Percentiles rank a stretch among this genome's conserved stretches.
Evolutionary conservation across 805 yeast genomes (phyloP).

Genomic region (Monosporozyma servazzii): DNA sequence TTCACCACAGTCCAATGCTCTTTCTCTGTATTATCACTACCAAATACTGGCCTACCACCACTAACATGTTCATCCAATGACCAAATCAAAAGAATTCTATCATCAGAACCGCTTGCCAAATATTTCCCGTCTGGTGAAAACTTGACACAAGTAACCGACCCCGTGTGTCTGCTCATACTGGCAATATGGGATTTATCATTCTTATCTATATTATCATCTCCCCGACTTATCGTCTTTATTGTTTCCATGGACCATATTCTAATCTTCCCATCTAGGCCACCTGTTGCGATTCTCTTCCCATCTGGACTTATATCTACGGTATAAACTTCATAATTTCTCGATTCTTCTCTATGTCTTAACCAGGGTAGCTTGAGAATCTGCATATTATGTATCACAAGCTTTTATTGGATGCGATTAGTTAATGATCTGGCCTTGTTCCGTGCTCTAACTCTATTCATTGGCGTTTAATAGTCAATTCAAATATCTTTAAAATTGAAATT

Average conservation of each 20-base stretch:
- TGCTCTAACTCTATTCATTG: background rate
- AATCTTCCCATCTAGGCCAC: slow-evolving; percentile 88
- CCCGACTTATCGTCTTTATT: slow-evolving; percentile 22
- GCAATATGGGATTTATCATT: slow-evolving; percentile 51
- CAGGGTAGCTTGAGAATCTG: slow-evolving; percentile 61
- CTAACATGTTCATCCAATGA: slow-evolving; percentile 63
- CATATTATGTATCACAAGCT: slow-evolving; percentile 32
- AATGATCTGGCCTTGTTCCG: background rate
- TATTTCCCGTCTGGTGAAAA: slow-evolving; percentile 90
- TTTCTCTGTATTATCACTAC: slow-evolving; percentile 53
- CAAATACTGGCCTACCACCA: slow-evolving; percentile 44
- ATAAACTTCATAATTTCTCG: slow-evolving; percentile 73
- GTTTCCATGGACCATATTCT: slow-evolving; percentile 75
- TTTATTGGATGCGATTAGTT: background rate
- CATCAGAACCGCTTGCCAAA: slow-evolving; percentile 92
- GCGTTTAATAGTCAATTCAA: background rate
- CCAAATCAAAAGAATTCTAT: slow-evolving; percentile 85
- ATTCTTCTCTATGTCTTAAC: slow-evolving; percentile 70
- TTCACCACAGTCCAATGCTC: slow-evolving; percentile 95
- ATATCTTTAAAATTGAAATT: background rate
- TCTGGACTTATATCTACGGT: slow-evolving; percentile 74
- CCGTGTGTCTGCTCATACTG: slow-evolving; percentile 91
- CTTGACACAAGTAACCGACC: slow-evolving; percentile 89
- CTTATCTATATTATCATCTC: slow-evolving; percentile 9
- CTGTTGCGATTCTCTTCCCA: slow-evolving; percentile 81